Conservation (phyloP, 257 asterid species). For the Gentiana straminea region DNA sequence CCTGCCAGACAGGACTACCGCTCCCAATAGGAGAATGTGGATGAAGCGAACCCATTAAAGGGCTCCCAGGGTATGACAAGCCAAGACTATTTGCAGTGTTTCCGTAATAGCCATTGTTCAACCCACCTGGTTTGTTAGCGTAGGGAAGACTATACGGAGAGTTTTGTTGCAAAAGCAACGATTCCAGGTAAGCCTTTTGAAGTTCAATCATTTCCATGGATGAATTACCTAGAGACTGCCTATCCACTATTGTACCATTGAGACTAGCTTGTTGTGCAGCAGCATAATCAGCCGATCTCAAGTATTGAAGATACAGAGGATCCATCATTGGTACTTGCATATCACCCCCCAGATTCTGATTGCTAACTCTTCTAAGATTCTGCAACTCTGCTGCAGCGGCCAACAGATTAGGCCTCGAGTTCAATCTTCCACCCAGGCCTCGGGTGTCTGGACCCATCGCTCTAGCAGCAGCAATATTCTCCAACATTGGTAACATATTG, state of each 20-base stretch:
- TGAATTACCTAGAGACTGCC: constrained; percentile 30
- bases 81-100: constrained; percentile 40
- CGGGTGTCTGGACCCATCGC: constrained; percentile 42
- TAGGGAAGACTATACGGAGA: constrained; percentile 42
- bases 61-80: constrained; percentile 41
- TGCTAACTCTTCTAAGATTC: constrained; percentile 36
- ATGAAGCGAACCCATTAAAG: constrained; percentile 26
- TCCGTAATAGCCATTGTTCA: constrained; percentile 40
- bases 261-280: constrained; percentile 37
- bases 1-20: constrained; percentile 38
- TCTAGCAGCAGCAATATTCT: constrained; percentile 30
- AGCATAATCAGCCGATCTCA: constrained; percentile 37
- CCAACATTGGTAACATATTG: constrained; percentile 40
- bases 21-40: constrained; percentile 39
- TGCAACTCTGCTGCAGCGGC: constrained; percentile 45
- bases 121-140: constrained; percentile 21
- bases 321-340: constrained; percentile 38
- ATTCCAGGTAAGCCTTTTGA: constrained; percentile 53
- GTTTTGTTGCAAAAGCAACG: constrained; percentile 37
- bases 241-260: constrained; percentile 26
- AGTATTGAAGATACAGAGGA: constrained; percentile 47
- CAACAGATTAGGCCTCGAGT: constrained; percentile 35
- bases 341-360: constrained; percentile 34
- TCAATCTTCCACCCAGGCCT: constrained; percentile 33
- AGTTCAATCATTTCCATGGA: constrained; percentile 41